These are phyloP conservation scores for Ilyonectria sp. DNA, from an alignment of 2,329 filamentous ascomycete genomes.

Conservation along the genomic window DNA sequence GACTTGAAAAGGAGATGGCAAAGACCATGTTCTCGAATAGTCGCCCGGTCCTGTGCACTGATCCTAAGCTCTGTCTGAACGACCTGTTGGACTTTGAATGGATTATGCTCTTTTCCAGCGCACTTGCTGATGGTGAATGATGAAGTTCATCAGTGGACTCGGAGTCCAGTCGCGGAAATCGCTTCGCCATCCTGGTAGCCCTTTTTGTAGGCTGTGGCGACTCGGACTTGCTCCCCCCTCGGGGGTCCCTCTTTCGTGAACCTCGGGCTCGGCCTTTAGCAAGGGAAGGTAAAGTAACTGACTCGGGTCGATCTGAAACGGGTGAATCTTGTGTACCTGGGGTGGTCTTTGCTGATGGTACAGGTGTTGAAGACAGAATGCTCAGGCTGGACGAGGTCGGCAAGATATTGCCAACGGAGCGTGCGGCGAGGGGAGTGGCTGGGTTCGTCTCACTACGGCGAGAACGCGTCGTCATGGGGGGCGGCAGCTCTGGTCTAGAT, in stretches of 20 bases:
- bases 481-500: constrained; percentile 36
- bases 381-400: constrained; percentile 58
- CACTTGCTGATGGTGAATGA: constrained; percentile 55
- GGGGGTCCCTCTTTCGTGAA: constrained; percentile 37
- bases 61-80: constrained; percentile 48
- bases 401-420: constrained; percentile 20
- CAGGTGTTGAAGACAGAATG: constrained; percentile 57
- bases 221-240: constrained; percentile 41
- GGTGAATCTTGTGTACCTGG: constrained; percentile 54
- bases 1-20: constrained; percentile 80
- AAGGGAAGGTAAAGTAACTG: constrained; percentile 46
- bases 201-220: constrained; percentile 48
- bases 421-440: constrained; percentile 43
- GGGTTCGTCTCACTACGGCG: constrained; percentile 38
- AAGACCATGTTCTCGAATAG: constrained; percentile 90
- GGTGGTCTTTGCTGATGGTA: constrained; percentile 54
- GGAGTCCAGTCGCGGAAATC: constrained; percentile 53
- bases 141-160: constrained; percentile 66
- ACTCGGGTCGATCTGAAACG: constrained; percentile 40
- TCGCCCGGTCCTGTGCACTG: constrained; percentile 45
- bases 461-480: constrained; percentile 46
- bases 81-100: constrained; percentile 47
- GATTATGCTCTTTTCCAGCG: constrained; percentile 57
- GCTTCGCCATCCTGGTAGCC: constrained; percentile 40
- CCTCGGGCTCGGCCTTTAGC: constrained; percentile 35